phyloP scores from a whole-genome alignment of 805 yeast species.

The Yarrowia porcina region DNA sequence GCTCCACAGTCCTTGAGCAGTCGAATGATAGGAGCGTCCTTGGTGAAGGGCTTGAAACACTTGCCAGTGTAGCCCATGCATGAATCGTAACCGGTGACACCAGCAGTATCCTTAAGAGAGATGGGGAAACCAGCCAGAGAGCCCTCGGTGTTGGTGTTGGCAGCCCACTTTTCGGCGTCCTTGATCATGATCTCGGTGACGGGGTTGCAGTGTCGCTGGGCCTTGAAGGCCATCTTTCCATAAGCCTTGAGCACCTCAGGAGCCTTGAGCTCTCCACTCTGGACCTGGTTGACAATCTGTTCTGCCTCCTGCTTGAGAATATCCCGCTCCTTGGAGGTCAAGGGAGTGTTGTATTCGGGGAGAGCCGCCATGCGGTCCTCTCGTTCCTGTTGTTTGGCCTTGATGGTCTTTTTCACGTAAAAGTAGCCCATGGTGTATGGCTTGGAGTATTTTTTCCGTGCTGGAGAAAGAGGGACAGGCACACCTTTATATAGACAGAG shows the following conservation, averaged over 20 bases:
- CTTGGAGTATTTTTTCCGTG: neutral
- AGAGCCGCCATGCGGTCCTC: constrained; percentile 37
- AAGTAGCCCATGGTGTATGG: constrained; percentile 27
- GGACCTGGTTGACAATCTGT: constrained; percentile 45
- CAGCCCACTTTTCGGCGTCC: constrained; percentile 64
- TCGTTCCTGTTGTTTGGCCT: constrained; percentile 39
- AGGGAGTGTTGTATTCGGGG: constrained; percentile 42
- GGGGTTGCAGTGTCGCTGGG: constrained; percentile 56
- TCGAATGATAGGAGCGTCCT: constrained; percentile 44
- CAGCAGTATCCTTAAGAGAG: constrained; percentile 58
- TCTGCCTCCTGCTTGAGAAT: constrained; percentile 45
- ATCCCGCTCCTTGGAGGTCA: constrained; percentile 38
- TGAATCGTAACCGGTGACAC: constrained; percentile 50
- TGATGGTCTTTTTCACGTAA: constrained; percentile 28
- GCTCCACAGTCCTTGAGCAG: constrained; percentile 53
- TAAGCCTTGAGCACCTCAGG: constrained; percentile 57
- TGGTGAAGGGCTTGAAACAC: constrained; percentile 43
- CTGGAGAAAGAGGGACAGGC: neutral
- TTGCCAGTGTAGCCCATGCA: constrained; percentile 49
- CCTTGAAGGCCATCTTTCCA: constrained; percentile 60
- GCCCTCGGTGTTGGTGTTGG: constrained; percentile 51
- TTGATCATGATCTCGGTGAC: constrained; percentile 60
- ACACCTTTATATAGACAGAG: neutral
- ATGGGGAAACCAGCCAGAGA: constrained; percentile 64
- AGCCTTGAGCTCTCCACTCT: constrained; percentile 48